Percentiles rank a stretch among this genome's conserved stretches.
phyloP scores from a whole-genome alignment of 768 basidiomycete species.

The Lentinus brumalis region DNA sequence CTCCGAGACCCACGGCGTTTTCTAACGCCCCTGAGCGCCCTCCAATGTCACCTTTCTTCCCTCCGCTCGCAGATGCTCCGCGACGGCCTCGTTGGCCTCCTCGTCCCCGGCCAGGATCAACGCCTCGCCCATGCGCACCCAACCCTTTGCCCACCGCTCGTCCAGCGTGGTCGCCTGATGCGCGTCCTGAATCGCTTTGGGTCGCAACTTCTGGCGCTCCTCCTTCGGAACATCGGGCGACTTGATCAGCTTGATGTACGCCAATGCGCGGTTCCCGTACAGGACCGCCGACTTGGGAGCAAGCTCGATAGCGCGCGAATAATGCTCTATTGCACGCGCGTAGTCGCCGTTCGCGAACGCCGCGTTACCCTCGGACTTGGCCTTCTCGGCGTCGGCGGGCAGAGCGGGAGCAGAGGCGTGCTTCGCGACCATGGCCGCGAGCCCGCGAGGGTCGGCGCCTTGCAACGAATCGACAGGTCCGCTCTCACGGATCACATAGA shows the following conservation, averaged over 20 bases:
- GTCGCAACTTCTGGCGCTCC: neutral
- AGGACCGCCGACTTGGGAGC: constrained; percentile 1
- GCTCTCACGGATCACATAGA: neutral
- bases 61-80: neutral
- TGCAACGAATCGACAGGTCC: neutral
- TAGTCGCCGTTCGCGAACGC: constrained; percentile 1
- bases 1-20: neutral
- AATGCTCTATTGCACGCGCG: neutral
- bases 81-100: neutral
- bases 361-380: constrained; percentile 2
- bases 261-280: constrained; percentile 3
- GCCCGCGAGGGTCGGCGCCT: constrained; percentile 3
- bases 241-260: constrained; percentile 4
- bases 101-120: neutral
- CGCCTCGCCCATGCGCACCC: constrained; percentile 5
- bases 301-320: neutral
- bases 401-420: neutral
- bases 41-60: neutral
- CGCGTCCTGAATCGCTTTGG: neutral
- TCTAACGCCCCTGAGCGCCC: neutral
- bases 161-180: neutral
- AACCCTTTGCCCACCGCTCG: constrained; percentile 4
- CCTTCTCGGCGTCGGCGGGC: constrained; percentile 4
- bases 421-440: neutral
- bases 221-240: neutral